phyloP scores from a whole-genome alignment of 176 grass and related monocot species.

The Oryza glaberrima region DNA sequence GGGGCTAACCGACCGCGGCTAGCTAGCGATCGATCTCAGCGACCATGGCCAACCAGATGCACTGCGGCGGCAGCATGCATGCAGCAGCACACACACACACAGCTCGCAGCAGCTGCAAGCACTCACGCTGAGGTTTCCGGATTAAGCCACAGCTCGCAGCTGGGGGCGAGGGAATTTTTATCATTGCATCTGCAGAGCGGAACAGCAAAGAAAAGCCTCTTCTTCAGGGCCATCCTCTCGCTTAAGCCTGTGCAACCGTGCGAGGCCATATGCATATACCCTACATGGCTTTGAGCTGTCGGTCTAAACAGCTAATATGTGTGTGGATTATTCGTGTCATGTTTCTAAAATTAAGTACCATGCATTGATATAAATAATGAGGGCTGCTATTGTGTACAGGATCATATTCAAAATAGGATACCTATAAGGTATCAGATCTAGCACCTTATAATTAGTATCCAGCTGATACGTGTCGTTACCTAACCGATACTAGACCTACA shows the following conservation, averaged over 20 bases:
- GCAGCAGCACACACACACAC: neutral
- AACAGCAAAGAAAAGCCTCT: constrained; percentile 37
- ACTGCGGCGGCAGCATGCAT: neutral
- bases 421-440: too few relatives aligned
- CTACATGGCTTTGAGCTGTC: too few relatives aligned
- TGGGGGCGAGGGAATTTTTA: constrained; percentile 40
- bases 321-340: too few relatives aligned
- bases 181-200: constrained; percentile 47
- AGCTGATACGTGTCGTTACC: too few relatives aligned
- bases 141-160: constrained; percentile 32
- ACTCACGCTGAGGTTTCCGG: constrained; percentile 34
- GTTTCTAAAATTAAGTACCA: too few relatives aligned
- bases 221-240: constrained; percentile 47
- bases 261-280: neutral
- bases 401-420: too few relatives aligned
- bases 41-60: constrained; percentile 39
- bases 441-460: too few relatives aligned
- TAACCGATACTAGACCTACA: too few relatives aligned
- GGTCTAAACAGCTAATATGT: too few relatives aligned
- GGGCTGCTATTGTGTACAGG: too few relatives aligned
- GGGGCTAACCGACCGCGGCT: constrained; percentile 33
- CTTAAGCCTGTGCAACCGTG: neutral
- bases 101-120: constrained; percentile 24
- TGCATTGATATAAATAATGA: too few relatives aligned
- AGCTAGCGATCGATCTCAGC: neutral